Base-by-base conservation (phyloP, 371 early-diverging fungal genomes). In the Dinochytrium kinnereticum region DNA sequence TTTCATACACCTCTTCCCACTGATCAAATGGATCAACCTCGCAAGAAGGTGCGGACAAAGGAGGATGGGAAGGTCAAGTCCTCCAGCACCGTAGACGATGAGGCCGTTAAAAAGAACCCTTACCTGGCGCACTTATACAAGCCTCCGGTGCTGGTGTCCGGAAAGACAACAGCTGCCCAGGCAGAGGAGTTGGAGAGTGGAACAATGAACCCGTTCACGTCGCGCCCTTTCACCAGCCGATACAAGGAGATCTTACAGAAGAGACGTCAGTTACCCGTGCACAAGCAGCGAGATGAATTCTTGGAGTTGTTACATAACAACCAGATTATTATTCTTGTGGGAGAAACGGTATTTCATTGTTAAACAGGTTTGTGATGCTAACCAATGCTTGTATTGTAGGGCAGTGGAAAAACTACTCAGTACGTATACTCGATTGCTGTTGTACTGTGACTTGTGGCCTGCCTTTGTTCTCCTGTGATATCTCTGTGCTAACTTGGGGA, bases 341-440 rank as follows among this genome's bases (percentile, higher is more conserved):
- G 95, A 26, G 49, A 51, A 64, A 40, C 55, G 10, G 33, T 51
- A 19, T 19, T 30, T 15, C 21, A 74, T 75, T 33, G 68, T 78
- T 49, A 78, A 75, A 26, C 64, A 68, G 31, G 71, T 13, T 37
- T 70, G 30, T 59, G 7, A 24, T 70, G 44, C 38, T 10, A 33
- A 19, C 55, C 26, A 53, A 53, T 24, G 5, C 19, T 5, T 55
- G 10, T 10, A 34, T 13, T 61, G 3, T 36, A 64, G 44, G 51
- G 51, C 30, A 36, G 64, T 51, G 93, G 96, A 66, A 97, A 97
- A 80, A 97, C 97, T 1, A 97, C 97, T 7, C 97, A 96, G 94
- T 93, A 86, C 79, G 91, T 82, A 37, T 31, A 44, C n/a, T n/a
- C n/a, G 49, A 21, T 44, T 44, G 13, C 49, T 44, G 13, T n/a